Conservation (phyloP, 805 yeast genomes). For the Sugiyamaella boreocaroliniensis region DNA sequence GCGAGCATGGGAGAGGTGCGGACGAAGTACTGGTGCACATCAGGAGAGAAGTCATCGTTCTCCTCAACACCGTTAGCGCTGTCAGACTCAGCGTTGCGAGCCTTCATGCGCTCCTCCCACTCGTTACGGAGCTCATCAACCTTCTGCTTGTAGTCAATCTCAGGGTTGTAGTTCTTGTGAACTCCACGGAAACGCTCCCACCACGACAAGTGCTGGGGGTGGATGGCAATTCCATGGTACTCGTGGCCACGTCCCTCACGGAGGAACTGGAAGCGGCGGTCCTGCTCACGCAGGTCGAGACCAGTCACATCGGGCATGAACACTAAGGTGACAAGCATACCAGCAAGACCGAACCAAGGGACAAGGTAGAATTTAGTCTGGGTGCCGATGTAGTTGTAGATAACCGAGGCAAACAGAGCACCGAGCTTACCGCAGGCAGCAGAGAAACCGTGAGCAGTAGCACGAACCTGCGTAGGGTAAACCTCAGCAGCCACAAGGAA, state of each 20-base stretch:
- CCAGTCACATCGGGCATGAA: constrained; percentile 36
- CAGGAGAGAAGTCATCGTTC: constrained; percentile 21
- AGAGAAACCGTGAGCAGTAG: constrained; percentile 60
- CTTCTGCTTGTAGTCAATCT: constrained; percentile 33
- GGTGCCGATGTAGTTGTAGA: constrained; percentile 32
- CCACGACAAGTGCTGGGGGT: constrained; percentile 30
- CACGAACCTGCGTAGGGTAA: constrained; percentile 60
- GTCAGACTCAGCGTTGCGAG: constrained; percentile 23
- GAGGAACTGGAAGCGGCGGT: constrained; percentile 33
- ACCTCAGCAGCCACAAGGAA: constrained; percentile 59
- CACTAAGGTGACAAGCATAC: constrained; percentile 30
- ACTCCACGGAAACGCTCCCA: constrained; percentile 33
- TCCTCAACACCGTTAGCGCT: constrained; percentile 14
- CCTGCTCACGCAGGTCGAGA: constrained; percentile 33
- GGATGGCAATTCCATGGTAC: constrained; percentile 36
- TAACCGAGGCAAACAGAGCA: constrained; percentile 48
- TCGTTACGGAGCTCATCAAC: constrained; percentile 32
- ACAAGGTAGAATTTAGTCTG: constrained; percentile 33
- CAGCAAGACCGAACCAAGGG: constrained; percentile 36
- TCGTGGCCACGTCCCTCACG: constrained; percentile 31
- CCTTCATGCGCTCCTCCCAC: constrained; percentile 32
- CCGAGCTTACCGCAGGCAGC: constrained; percentile 63
- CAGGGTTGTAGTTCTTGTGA: constrained; percentile 33
- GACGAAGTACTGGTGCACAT: constrained; percentile 32
- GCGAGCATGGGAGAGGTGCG: constrained; percentile 31